Evolutionary conservation across 306 rosid species (phyloP).

Genomic region (Vicia sativa): DNA sequence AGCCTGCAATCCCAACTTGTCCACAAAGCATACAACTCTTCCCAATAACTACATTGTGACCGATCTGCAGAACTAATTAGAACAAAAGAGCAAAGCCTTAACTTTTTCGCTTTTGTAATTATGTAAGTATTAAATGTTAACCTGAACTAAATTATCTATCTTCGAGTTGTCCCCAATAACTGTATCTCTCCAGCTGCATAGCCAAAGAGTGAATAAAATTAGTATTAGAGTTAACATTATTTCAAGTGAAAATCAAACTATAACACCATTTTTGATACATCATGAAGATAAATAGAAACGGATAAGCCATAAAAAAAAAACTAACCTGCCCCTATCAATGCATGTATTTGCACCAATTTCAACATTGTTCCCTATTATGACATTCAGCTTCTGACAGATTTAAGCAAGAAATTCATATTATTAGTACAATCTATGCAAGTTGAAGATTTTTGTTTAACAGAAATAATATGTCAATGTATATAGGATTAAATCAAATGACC

Average conservation of each 20-base stretch:
- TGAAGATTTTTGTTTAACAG: constrained; percentile 2
- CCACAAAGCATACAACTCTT: constrained; percentile 89
- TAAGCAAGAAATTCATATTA: constrained; percentile 36
- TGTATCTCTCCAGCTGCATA: constrained; percentile 95
- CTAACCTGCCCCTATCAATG: constrained; percentile 93
- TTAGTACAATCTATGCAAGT: constrained; percentile 2
- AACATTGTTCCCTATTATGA: constrained; percentile 67
- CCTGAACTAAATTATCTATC: constrained; percentile 98
- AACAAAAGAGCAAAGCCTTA: constrained; percentile 13
- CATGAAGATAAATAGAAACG: constrained; percentile 11
- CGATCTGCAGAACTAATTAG: constrained; percentile 67
- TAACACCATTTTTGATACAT: constrained; percentile 13
- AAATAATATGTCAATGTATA: constrained; percentile 6
- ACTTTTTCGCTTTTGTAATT: background rate
- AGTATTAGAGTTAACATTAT: background rate
- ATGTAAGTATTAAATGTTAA: constrained; percentile 40
- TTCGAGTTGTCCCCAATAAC: constrained; percentile 73
- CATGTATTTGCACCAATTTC: constrained; percentile 94
- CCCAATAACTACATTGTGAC: constrained; percentile 87
- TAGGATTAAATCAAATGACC: constrained; percentile 37
- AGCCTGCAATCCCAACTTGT: constrained; percentile 96
- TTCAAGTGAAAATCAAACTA: constrained; percentile 36
- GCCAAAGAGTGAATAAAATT: constrained; percentile 35
- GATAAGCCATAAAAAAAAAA: constrained; percentile 14
- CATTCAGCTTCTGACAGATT: constrained; percentile 68